Base-by-base conservation (phyloP, 768 basidiomycete species). In the Pulveroboletus sp. region DNA sequence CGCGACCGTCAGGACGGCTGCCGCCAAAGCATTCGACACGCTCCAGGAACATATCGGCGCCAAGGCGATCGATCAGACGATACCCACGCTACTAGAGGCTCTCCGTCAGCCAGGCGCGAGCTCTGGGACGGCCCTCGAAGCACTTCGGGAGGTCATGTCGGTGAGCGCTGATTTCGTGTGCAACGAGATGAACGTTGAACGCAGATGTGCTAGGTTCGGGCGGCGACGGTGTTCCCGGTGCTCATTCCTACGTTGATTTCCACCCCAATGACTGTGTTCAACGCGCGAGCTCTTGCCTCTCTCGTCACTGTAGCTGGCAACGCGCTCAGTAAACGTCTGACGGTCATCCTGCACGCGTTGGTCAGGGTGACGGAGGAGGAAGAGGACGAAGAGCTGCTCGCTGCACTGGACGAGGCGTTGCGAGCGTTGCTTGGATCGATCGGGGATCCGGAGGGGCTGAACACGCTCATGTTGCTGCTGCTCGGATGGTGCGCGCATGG, bases 181-280 rank as follows among this genome's bases (percentile, higher is more conserved):
- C n/a, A 5, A 27, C 35, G 8, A 23, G 9, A 9, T 29, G 1
- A 5, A 22, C 2, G 6, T 7, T 7, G 58, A 46, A 19, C 4
- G 3, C 39, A 20, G 31, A 27, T 38, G 35, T 47, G 31, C 39
- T 64, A 93, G 89, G 89, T 97, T 58, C 91, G 94, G 32, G 91
- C 95, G 13, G 78, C 86, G 34, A 93, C 89, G 10, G 93, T 98
- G 32, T 98, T 98, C 89, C 96, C 96, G 0, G 89, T 97, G 17
- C 74, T 98, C 48, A 91, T 99, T 50, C 96, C 94, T 0, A 95
- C 93, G 1, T 74, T 99, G 51, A 93, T 89, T 34, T 81, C 88
- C 5, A 80, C 79, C 7, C 96, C 94, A 0, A 95, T 98, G 81
- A 84, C 93, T 4, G 82, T 86, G 9, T 98, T 97, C 83, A 98